Evolutionary conservation across 805 yeast genomes (phyloP).

Genomic region (Hanseniaspora nectarophila): DNA sequence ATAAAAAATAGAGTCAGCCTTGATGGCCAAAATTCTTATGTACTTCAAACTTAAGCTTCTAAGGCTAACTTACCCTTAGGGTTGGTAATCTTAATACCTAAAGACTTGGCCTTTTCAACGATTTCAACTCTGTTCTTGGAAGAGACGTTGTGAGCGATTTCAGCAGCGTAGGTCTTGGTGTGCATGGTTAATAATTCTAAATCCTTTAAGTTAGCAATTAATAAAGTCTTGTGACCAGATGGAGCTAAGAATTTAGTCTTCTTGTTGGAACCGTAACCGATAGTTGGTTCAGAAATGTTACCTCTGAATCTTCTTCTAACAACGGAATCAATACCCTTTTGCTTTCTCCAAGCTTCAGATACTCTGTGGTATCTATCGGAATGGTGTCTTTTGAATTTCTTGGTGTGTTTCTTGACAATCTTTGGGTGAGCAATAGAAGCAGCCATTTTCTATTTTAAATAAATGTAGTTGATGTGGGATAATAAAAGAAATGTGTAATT

Average conservation of each 20-base stretch:
- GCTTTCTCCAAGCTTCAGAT: slow-evolving; percentile 99
- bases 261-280: slow-evolving; percentile 99
- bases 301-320: slow-evolving; percentile 99
- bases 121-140: slow-evolving; percentile 96
- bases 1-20: not conserved
- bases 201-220: slow-evolving; percentile 84
- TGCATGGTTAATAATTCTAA: slow-evolving; percentile 91
- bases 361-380: slow-evolving; percentile 99
- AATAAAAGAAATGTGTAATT: not conserved
- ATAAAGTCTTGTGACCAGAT: slow-evolving; percentile 95
- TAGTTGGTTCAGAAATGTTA: slow-evolving; percentile 96
- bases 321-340: slow-evolving; percentile 99
- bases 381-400: slow-evolving; percentile 99
- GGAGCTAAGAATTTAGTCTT: slow-evolving; percentile 92
- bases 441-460: slow-evolving; percentile 53
- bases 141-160: slow-evolving; percentile 97
- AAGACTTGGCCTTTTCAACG: slow-evolving; percentile 92
- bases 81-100: slow-evolving; percentile 98
- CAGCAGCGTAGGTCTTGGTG: slow-evolving; percentile 99
- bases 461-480: not conserved
- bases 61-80: slow-evolving; percentile 96
- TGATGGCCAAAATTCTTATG: not conserved
- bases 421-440: slow-evolving; percentile 96
- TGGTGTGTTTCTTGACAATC: slow-evolving; percentile 98
- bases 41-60: slow-evolving; percentile 62